Base-by-base conservation (phyloP, 140 eudicot species). In the Anethum foeniculum region DNA sequence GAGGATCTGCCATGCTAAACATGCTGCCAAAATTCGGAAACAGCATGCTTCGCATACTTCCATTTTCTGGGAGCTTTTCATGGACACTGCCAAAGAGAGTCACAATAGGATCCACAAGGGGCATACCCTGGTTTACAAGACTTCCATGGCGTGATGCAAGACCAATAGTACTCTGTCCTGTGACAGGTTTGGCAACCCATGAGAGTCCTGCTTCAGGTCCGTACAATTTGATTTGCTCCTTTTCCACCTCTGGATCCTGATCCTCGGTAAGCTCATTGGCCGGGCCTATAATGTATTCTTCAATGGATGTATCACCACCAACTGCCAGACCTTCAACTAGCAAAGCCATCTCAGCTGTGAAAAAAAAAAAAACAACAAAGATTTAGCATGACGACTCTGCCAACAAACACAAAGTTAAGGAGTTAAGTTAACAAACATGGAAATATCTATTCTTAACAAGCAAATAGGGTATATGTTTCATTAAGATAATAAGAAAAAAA, bases 261-360 rank as follows among this genome's bases (percentile, higher is more conserved):
- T 85, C 89, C n/a, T 86, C 82, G 46, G 49, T 76, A 19, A 83
- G 51, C n/a, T 82, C 94, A 76, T 81, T 39, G 83, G 60, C 90
- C 80, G 95, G 92, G 56, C 92, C 87, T 25, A 88, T 85, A 77
- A 85, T 84, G 86, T 83, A 90, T 77, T 90, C 96, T 80, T 87
- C 93, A 51, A 90, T 83, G 11, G 85, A 84, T 49, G 88, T 80
- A 41, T 90, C 88, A 49, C 86, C 91, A 13, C 92, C 96, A 78
- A 90, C 88, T 84, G 79, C 91, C 49, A 90, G 92, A 16, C 96
- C 96, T 84, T 90, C 96, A 48, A 90, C 93, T 44, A 88, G 92
- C 81, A 90, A 77, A 21, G 91, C 92, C 91, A 90, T 85, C 83
- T 90, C 96, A 51, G 86, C 94, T 90, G 87, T 82, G 38, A n/a